Evolutionary conservation across 306 rosid genomes (phyloP), one percentile per base, ranked within the genome.

Genomic region (Prinsepia uniflora): DNA sequence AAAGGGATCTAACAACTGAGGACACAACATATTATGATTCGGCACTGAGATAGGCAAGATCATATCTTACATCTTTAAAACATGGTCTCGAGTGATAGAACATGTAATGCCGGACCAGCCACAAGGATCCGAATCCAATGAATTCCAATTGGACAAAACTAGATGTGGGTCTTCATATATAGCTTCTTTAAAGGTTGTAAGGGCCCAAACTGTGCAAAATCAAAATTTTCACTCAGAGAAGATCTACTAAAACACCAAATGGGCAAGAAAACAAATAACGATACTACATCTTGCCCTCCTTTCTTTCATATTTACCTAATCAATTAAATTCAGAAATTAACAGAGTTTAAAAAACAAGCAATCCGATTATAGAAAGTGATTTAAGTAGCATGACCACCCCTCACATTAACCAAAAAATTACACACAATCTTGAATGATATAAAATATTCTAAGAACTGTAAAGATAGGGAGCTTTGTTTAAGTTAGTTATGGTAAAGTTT

Each of bases 31-130:
- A 10, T 22, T 19, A 66, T 39, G 34, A 30, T 43, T 10, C 24
- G 17, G 71, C 42, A 68, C 53, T 41, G 72, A 72, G 45, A 83
- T 67, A 62, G 56, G 52, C 39, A 70, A 65, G 53, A 68, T 56
- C 55, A 41, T 67, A 79, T 79, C 96, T 82, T 86, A 92, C 98
- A 95, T 76, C 81, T 86, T 89, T 71, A 81, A 66, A 62, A 95
- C 86, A 83, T 91, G 96, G 75, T 85, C 96, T 62, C 87, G 81
- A 64, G 72, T 72, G 55, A 52, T 10, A 67, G 86, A 74, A 81
- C 99, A 95, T 14, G 72, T 79, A 75, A 95, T 77, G 39, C 99
- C 96, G 72, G 74, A 67, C 96, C 97, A 91, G 69, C 76, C 79
- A 77, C 99, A 95, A 81, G 95, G 96, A 86, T 91, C 91, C 72